These are phyloP conservation scores for Oenanthe sinensis DNA, from an alignment of 129 eudicot genomes.

Conservation along the genomic window DNA sequence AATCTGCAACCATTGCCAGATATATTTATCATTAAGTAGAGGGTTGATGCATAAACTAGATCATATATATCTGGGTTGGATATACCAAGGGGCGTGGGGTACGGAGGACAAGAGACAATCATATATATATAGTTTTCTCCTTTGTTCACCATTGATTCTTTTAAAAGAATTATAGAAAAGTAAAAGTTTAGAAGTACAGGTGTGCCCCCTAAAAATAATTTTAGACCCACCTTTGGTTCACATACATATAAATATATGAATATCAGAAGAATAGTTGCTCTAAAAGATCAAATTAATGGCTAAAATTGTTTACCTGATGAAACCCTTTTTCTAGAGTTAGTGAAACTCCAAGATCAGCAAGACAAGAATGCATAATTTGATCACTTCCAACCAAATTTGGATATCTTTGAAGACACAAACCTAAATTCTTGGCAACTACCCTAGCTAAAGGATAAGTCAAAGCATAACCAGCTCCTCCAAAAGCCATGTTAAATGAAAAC, in stretches of 20 bases:
- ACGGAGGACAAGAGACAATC: not conserved
- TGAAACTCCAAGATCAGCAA: conserved; percentile 46
- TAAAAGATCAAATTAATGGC: not conserved
- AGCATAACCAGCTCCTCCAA: conserved; percentile 43
- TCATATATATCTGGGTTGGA: not conserved
- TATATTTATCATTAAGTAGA: not conserved
- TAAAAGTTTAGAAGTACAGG: too few species aligned
- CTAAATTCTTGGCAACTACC: conserved; percentile 27
- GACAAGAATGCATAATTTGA: conserved; percentile 29
- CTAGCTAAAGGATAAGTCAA: conserved; percentile 36
- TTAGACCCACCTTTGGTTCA: too few species aligned
- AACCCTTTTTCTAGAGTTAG: conserved; percentile 41
- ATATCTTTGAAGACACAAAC: conserved; percentile 24
- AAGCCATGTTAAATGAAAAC: conserved; percentile 31
- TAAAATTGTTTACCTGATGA: conserved; percentile 33
- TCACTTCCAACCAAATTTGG: conserved; percentile 33
- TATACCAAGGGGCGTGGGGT: not conserved
- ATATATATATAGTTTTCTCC: not conserved
- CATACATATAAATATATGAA: too few species aligned
- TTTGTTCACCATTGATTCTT: not conserved
- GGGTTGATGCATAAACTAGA: not conserved
- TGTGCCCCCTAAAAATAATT: too few species aligned
- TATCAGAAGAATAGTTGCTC: not conserved
- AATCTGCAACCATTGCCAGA: conserved; percentile 10
- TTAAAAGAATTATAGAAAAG: too few species aligned